Evolutionary conservation across 495 filamentous ascomycete species (phyloP).

Genomic region (Talaromyces stipitatus): DNA sequence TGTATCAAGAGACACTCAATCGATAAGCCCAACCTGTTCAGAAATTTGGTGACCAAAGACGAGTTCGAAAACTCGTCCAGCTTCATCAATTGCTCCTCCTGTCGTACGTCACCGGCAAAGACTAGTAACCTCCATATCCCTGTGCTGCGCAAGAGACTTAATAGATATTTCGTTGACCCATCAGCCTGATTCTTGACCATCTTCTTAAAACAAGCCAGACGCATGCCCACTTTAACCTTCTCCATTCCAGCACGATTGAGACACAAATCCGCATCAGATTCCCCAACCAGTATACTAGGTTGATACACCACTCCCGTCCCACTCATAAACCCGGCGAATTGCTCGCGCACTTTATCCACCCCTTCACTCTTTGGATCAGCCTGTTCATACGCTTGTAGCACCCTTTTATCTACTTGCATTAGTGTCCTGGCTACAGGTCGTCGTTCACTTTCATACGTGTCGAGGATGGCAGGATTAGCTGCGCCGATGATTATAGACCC

Average conservation of each 20-base stretch:
- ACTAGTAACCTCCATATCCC: conserved; percentile 54
- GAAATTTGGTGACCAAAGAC: background rate
- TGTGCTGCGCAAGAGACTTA: conserved; percentile 14
- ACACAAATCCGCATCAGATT: conserved; percentile 1
- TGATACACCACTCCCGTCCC: conserved; percentile 16
- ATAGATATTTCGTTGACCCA: background rate
- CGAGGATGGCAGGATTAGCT: conserved; percentile 45
- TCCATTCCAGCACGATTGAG: background rate
- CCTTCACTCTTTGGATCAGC: conserved; percentile 2
- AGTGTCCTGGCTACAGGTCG: conserved; percentile 62
- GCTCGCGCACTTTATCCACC: conserved; percentile 9
- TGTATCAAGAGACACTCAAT: conserved; percentile 15
- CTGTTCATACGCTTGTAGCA: background rate
- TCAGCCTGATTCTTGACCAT: background rate
- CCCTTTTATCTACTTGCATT: conserved; percentile 54
- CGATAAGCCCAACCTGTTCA: background rate
- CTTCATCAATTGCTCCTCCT: background rate
- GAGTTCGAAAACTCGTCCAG: conserved; percentile 7
- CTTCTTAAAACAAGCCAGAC: background rate
- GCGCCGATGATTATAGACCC: conserved; percentile 49
- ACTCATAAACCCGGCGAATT: conserved; percentile 14
- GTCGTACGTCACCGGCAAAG: conserved; percentile 46
- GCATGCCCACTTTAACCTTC: background rate
- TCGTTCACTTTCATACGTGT: conserved; percentile 64
- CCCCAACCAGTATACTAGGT: conserved; percentile 9